A percentile compares a stretch with the other conserved stretches of the same genome.
Conservation (phyloP, 2,329 filamentous ascomycete genomes). For the Ascochyta fabae region DNA sequence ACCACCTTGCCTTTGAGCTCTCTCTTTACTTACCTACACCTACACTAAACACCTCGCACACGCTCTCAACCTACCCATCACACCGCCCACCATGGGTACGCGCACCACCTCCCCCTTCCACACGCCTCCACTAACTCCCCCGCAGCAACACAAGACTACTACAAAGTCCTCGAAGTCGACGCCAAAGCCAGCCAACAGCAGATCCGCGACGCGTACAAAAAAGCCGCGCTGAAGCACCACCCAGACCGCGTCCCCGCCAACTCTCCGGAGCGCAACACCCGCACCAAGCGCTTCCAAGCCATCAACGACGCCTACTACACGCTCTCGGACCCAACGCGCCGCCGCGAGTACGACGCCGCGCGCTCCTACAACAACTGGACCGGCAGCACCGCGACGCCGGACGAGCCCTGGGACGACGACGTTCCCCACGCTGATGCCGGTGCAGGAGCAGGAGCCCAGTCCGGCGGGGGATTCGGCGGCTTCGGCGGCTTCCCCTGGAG, state of each 20-base stretch:
- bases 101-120: not conserved
- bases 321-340: slow-evolving; percentile 77
- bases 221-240: slow-evolving; percentile 88
- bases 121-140: not conserved
- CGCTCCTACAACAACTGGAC: slow-evolving; percentile 61
- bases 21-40: not conserved
- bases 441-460: slow-evolving; percentile 25
- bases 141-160: slow-evolving; percentile 15
- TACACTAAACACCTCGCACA: too few species aligned
- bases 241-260: slow-evolving; percentile 86
- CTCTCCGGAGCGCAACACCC: slow-evolving; percentile 79
- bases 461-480: slow-evolving; percentile 42
- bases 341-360: slow-evolving; percentile 83
- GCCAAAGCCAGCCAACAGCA: slow-evolving; percentile 79
- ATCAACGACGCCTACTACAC: slow-evolving; percentile 95
- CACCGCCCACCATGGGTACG: slow-evolving; percentile 4
- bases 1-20: slow-evolving; percentile 9
- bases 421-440: slow-evolving; percentile 43
- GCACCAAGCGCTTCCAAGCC: slow-evolving; percentile 88
- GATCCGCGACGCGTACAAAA: slow-evolving; percentile 94
- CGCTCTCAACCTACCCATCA: not conserved
- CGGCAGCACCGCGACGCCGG: slow-evolving; percentile 52
- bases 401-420: slow-evolving; percentile 58
- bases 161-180: slow-evolving; percentile 66
- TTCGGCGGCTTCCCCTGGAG: slow-evolving; percentile 79